Evolutionary conservation across 805 yeast species (phyloP).

Genomic region (Pichia cabralensis): DNA sequence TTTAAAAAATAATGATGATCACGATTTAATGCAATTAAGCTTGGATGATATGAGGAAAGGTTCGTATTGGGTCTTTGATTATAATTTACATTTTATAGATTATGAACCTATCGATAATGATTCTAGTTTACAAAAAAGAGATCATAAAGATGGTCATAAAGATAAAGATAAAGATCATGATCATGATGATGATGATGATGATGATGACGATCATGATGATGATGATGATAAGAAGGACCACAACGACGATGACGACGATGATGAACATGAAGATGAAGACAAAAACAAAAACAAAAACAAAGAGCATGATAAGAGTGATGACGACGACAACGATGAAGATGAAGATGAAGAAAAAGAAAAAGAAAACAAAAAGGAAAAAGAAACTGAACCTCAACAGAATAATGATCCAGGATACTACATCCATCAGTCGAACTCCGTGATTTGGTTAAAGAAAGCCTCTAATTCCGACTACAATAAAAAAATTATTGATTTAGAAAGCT

Average conservation of each 20-base stretch:
- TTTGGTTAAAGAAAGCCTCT: slow-evolving; percentile 17
- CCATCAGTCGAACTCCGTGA: slow-evolving; percentile 10
- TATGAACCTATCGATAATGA: slow-evolving; percentile 4
- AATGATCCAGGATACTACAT: slow-evolving; percentile 38
- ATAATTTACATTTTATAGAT: slow-evolving; percentile 18
- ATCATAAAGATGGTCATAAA: background rate
- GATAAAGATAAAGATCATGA: background rate
- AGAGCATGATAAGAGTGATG: background rate
- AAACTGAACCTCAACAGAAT: slow-evolving; percentile 1
- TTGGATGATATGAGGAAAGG: slow-evolving; percentile 24
- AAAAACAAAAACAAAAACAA: background rate
- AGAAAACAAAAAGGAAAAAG: slow-evolving; percentile 12
- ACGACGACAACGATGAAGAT: background rate
- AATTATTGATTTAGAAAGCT: slow-evolving; percentile 24
- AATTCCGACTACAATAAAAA: slow-evolving; percentile 22
- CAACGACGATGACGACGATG: slow-evolving; percentile 7
- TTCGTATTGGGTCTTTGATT: slow-evolving; percentile 19
- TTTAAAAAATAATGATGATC: background rate
- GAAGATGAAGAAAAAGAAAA: background rate
- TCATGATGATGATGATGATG: background rate
- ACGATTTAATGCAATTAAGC: slow-evolving; percentile 13
- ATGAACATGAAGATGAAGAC: background rate
- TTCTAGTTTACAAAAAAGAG: background rate
- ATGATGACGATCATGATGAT: background rate
- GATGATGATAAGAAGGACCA: slow-evolving; percentile 13